Conservation (phyloP, 805 yeast genomes). For the Hanseniaspora guilliermondii region DNA sequence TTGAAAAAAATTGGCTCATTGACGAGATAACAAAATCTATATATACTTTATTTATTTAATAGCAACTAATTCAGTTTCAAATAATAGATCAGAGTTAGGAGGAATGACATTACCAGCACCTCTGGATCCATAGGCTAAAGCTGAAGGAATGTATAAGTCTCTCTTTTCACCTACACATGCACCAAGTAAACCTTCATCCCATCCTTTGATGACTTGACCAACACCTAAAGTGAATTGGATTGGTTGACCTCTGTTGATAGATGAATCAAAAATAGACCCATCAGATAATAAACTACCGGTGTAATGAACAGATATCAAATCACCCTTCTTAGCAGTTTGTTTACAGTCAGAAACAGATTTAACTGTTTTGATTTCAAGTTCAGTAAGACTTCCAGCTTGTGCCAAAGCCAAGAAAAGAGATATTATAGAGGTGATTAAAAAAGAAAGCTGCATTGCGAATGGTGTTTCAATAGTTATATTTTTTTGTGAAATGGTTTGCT, state of each 20-base stretch:
- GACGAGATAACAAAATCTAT: not conserved
- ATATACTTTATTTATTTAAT: conserved; percentile 1
- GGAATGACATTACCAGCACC: conserved; percentile 75
- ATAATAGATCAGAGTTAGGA: conserved; percentile 52
- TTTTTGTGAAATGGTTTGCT: not conserved
- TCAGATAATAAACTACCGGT: conserved; percentile 50
- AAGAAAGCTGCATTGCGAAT: not conserved
- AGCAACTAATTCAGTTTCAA: conserved; percentile 24
- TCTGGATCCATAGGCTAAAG: conserved; percentile 61
- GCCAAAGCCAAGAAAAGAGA: conserved; percentile 15
- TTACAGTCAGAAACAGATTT: conserved; percentile 43
- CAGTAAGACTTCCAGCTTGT: conserved; percentile 19
- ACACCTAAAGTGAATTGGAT: conserved; percentile 59
- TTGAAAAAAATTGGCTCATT: not conserved
- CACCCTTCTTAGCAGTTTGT: conserved; percentile 51
- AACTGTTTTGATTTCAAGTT: conserved; percentile 32
- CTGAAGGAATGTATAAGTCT: conserved; percentile 64
- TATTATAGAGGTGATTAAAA: not conserved
- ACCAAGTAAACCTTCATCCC: conserved; percentile 75
- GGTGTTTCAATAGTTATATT: not conserved
- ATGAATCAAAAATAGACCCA: conserved; percentile 67
- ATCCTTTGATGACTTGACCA: conserved; percentile 74
- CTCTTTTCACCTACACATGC: conserved; percentile 88
- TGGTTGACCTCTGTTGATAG: conserved; percentile 52
- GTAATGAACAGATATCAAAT: conserved; percentile 63